These are phyloP conservation scores for Hypericum perforatum DNA, from an alignment of 345 rosid genomes.

Conservation along the genomic window DNA sequence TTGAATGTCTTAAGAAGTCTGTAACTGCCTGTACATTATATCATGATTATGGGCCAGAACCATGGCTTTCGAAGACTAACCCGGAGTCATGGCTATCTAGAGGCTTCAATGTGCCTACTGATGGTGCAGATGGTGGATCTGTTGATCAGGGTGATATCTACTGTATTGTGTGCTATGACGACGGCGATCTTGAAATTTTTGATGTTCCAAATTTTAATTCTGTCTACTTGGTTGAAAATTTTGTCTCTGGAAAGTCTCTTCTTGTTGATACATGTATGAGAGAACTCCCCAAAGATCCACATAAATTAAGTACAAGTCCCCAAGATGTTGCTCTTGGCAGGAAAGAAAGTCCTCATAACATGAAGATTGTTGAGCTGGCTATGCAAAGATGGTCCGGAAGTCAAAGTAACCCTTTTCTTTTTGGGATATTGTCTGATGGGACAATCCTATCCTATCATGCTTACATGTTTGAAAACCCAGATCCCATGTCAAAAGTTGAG, in stretches of 20 bases:
- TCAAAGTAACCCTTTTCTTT: constrained; percentile 80
- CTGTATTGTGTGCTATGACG: constrained; percentile 79
- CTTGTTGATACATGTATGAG: constrained; percentile 46
- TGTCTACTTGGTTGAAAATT: constrained; percentile 77
- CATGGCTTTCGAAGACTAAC: constrained; percentile 94
- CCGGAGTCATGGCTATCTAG: constrained; percentile 97
- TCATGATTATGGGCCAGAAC: constrained; percentile 91
- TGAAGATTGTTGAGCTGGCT: constrained; percentile 75
- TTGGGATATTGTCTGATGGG: constrained; percentile 88
- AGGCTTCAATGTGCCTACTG: constrained; percentile 74
- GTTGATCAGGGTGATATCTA: constrained; percentile 91
- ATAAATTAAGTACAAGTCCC: constrained; percentile 28
- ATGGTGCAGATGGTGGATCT: constrained; percentile 71
- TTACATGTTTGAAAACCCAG: constrained; percentile 73
- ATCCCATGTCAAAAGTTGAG: constrained; percentile 45
- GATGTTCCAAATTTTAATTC: constrained; percentile 83
- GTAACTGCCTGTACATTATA: constrained; percentile 83
- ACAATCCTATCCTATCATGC: constrained; percentile 93
- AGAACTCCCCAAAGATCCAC: constrained; percentile 40
- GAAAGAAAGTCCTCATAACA: constrained; percentile 48
- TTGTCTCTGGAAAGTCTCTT: constrained; percentile 69
- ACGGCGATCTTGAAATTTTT: constrained; percentile 78
- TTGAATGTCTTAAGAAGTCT: constrained; percentile 49
- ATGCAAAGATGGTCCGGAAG: constrained; percentile 92
- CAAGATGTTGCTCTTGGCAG: constrained; percentile 45